Evolutionary conservation across 371 early-diverging fungal genomes (phyloP).

Genomic region (Smittium culicis): DNA sequence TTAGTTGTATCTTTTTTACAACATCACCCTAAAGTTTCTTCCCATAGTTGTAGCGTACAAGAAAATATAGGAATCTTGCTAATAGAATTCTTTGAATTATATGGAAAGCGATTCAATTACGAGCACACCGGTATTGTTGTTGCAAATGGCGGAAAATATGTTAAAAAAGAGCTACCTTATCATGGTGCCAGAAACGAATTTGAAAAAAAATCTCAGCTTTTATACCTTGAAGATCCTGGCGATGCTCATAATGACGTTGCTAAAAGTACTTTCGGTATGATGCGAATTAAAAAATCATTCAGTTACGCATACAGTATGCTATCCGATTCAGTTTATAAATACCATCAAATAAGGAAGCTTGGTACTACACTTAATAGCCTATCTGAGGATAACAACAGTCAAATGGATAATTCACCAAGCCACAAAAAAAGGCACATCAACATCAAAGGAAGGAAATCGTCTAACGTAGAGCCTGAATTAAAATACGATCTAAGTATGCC

Average conservation of each 20-base stretch:
- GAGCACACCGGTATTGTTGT: conserved; percentile 52
- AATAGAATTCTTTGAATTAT: conserved; percentile 89
- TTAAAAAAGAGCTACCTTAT: conserved; percentile 32
- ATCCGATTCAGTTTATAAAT: conserved; percentile 26
- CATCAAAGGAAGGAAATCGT: too few species aligned
- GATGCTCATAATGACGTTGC: conserved; percentile 46
- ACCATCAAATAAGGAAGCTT: conserved; percentile 28
- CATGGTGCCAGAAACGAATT: conserved; percentile 13
- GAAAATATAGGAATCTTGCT: conserved; percentile 84
- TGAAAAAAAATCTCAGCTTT: conserved; percentile 17
- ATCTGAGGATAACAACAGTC: too few species aligned
- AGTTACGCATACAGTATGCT: conserved; percentile 29
- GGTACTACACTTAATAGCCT: conserved; percentile 29
- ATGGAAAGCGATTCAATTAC: conserved; percentile 69
- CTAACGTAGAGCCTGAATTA: too few species aligned
- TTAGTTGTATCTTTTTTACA: conserved; percentile 76
- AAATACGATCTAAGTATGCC: too few species aligned
- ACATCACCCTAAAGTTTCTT: conserved; percentile 70
- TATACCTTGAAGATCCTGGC: conserved; percentile 45
- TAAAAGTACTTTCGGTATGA: conserved; percentile 32
- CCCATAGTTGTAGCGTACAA: conserved; percentile 43
- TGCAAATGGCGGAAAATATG: conserved; percentile 41
- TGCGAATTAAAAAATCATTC: conserved; percentile 25
- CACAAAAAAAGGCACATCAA: too few species aligned
- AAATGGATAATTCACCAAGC: too few species aligned